A percentile compares a stretch with the other conserved stretches of the same genome.
These are phyloP conservation scores for Phoenix dactylifera DNA, from an alignment of 176 grass and related monocot species.

Conservation along the genomic window DNA sequence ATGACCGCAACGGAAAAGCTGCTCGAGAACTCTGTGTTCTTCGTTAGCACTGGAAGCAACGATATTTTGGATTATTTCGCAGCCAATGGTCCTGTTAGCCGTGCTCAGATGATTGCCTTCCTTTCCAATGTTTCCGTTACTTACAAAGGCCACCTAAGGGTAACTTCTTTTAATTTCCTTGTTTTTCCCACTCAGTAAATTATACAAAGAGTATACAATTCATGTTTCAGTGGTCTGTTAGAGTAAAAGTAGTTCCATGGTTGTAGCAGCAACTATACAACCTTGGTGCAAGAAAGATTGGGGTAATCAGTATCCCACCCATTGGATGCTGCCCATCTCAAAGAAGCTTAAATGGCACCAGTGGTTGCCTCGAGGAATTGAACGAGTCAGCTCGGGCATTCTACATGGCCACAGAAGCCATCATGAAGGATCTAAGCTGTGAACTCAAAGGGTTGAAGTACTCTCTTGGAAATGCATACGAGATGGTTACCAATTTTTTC, in stretches of 20 bases:
- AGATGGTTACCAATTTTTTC: neutral
- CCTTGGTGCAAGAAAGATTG: constrained; percentile 28
- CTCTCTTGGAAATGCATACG: constrained; percentile 7
- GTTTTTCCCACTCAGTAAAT: no score
- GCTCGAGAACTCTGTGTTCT: constrained; percentile 24
- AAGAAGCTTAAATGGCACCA: constrained; percentile 7
- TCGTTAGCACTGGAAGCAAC: constrained; percentile 23
- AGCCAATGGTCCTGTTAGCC: constrained; percentile 7
- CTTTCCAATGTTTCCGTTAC: constrained; percentile 10
- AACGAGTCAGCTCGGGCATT: constrained; percentile 23
- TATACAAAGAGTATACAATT: no score
- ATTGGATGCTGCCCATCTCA: constrained; percentile 24
- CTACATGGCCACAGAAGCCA: constrained; percentile 1
- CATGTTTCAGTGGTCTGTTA: no score
- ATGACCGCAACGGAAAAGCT: neutral
- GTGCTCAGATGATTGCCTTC: neutral
- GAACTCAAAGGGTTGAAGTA: constrained; percentile 23
- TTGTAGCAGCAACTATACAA: neutral
- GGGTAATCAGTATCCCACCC: constrained; percentile 1
- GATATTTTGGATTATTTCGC: constrained; percentile 9
- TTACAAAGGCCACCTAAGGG: constrained; percentile 21
- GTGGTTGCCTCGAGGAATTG: constrained; percentile 8
- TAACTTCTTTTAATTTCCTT: neutral
- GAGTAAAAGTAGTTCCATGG: neutral
- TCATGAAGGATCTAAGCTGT: constrained; percentile 13